phyloP scores from a whole-genome alignment of 331 rosid genomes.

The Rosa hybrid region DNA sequence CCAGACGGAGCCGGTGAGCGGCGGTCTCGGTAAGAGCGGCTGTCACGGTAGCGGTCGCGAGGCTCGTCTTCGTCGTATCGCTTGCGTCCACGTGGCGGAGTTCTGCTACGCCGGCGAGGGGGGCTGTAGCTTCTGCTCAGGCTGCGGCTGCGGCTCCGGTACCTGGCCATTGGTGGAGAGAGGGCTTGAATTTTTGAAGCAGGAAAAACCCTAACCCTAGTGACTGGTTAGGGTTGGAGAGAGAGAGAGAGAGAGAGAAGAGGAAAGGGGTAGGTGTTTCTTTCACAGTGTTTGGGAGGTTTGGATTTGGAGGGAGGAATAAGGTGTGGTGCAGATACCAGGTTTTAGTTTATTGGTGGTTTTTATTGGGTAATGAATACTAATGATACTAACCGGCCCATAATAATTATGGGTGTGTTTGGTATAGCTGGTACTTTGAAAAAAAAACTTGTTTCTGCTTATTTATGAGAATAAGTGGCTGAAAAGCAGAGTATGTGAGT shows the following conservation, averaged over 20 bases:
- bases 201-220: slow-evolving; percentile 44
- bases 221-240: neutral
- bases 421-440: too few relatives aligned
- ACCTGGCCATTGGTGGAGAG: slow-evolving; percentile 50
- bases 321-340: neutral
- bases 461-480: too few relatives aligned
- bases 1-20: slow-evolving; percentile 92
- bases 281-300: neutral
- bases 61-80: slow-evolving; percentile 71
- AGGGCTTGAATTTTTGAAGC: slow-evolving; percentile 11
- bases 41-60: slow-evolving; percentile 56
- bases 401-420: too few relatives aligned
- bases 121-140: slow-evolving; percentile 93
- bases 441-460: too few relatives aligned
- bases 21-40: slow-evolving; percentile 77
- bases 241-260: neutral
- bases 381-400: too few relatives aligned
- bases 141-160: slow-evolving; percentile 95
- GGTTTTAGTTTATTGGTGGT: neutral
- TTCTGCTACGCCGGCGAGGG: slow-evolving; percentile 85
- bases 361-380: neutral
- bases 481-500: too few relatives aligned
- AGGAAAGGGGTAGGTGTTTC: neutral
- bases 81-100: slow-evolving; percentile 81
- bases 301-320: slow-evolving; percentile 20